phyloP scores from a whole-genome alignment of 1,139 yeast species.

The Debaryomyces subglobosus region DNA sequence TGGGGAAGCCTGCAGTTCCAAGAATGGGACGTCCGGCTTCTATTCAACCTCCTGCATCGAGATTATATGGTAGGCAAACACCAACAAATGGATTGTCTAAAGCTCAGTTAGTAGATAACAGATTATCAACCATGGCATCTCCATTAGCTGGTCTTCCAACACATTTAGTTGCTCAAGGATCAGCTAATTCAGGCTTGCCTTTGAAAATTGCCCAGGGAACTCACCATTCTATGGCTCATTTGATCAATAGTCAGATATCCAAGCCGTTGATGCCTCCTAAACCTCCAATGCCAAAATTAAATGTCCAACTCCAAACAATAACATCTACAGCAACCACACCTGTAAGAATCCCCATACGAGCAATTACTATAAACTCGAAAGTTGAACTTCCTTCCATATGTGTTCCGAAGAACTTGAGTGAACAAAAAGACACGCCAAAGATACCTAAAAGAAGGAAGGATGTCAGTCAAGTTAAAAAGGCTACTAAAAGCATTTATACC shows the following conservation, averaged over 20 bases:
- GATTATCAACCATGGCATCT: constrained; percentile 19
- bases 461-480: constrained; percentile 28
- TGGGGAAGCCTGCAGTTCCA: constrained; percentile 44
- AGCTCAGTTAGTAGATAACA: constrained; percentile 22
- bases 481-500: constrained; percentile 61
- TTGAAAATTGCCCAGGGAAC: constrained; percentile 25
- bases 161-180: constrained; percentile 21
- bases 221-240: constrained; percentile 10
- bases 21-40: constrained; percentile 53
- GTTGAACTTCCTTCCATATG: constrained; percentile 32
- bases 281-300: constrained; percentile 44
- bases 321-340: constrained; percentile 21
- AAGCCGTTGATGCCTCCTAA: constrained; percentile 25
- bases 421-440: constrained; percentile 47
- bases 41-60: constrained; percentile 49
- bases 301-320: constrained; percentile 36
- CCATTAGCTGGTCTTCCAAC: constrained; percentile 25
- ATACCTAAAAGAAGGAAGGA: constrained; percentile 42
- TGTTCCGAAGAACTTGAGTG: constrained; percentile 38
- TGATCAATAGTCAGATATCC: constrained; percentile 9
- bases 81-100: constrained; percentile 16
- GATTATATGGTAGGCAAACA: constrained; percentile 31
- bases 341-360: constrained; percentile 18
- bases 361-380: constrained; percentile 29
- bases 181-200: constrained; percentile 14